Percentiles rank a stretch among this genome's conserved stretches.
phyloP scores from a whole-genome alignment of 2,329 filamentous ascomycete species.

The Fusarium aywerte region DNA sequence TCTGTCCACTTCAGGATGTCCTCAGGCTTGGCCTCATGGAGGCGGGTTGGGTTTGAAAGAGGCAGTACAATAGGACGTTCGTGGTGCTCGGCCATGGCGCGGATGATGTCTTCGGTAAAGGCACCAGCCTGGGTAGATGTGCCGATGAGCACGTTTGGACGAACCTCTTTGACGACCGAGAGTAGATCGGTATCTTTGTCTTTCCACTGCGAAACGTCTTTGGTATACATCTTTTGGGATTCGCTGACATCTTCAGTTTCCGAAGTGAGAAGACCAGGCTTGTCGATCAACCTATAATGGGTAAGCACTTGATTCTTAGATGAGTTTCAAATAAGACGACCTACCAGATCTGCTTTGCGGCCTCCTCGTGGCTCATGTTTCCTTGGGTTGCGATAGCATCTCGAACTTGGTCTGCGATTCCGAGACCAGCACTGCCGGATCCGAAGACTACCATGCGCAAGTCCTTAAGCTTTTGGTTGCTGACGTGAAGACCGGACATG shows the following conservation, averaged over 20 bases:
- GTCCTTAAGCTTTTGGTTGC: conserved; percentile 72
- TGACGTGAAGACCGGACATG: conserved; percentile 78
- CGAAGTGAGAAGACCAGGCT: conserved; percentile 77
- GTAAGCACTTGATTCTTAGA: not conserved
- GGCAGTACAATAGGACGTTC: conserved; percentile 82
- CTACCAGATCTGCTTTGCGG: conserved; percentile 81
- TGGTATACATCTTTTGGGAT: conserved; percentile 75
- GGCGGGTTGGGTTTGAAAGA: conserved; percentile 83
- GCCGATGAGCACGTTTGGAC: conserved; percentile 84
- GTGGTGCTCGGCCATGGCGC: conserved; percentile 79
- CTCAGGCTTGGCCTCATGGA: conserved; percentile 83
- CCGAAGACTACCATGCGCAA: conserved; percentile 81
- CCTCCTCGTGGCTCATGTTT: conserved; percentile 76
- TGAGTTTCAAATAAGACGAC: not conserved
- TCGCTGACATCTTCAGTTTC: conserved; percentile 68
- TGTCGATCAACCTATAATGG: conserved; percentile 77
- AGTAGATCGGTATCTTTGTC: conserved; percentile 68
- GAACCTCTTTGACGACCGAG: conserved; percentile 74
- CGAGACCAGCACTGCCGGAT: conserved; percentile 82
- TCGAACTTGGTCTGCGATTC: conserved; percentile 85
- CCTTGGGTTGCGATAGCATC: conserved; percentile 80
- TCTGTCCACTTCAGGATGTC: conserved; percentile 83
- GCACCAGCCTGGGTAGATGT: conserved; percentile 81
- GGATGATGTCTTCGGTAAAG: conserved; percentile 79
- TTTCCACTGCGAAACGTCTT: conserved; percentile 71